Conservation (phyloP, 345 rosid species). For the Lenwebbia sp. region DNA sequence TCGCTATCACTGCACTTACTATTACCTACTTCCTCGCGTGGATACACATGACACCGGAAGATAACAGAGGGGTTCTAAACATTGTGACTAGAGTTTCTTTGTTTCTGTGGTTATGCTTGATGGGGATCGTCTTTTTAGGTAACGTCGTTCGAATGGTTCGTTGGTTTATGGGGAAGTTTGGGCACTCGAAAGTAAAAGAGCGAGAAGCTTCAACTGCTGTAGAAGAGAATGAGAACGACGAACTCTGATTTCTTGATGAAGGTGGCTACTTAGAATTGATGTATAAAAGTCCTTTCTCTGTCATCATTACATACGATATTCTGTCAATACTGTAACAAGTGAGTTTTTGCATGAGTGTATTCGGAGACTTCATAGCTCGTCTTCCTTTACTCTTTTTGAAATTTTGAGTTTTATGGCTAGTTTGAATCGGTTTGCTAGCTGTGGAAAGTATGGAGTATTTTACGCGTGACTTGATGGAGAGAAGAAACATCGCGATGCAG, state of each 20-base stretch:
- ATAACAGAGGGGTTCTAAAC: background rate
- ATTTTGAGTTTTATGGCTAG: background rate
- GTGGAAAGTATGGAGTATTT: background rate
- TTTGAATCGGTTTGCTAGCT: background rate
- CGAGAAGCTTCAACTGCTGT: background rate
- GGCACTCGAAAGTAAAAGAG: background rate
- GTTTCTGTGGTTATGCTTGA: background rate
- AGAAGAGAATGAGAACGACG: background rate
- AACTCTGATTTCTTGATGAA: background rate
- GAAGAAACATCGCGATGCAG: accelerated
- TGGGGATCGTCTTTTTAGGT: background rate
- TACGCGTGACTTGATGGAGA: background rate
- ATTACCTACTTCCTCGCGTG: constrained; percentile 1
- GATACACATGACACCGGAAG: background rate
- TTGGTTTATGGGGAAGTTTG: background rate
- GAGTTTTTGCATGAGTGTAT: background rate
- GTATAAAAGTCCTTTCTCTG: background rate
- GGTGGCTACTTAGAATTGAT: background rate
- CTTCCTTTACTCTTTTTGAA: background rate
- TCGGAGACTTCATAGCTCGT: background rate
- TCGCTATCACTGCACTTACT: constrained; percentile 8
- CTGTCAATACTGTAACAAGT: background rate
- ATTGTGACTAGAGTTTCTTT: background rate
- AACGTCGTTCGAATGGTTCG: background rate
- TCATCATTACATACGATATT: background rate